These are phyloP conservation scores for Saccharomyces uvarum DNA, from an alignment of 1,139 yeast genomes.

Conservation along the genomic window DNA sequence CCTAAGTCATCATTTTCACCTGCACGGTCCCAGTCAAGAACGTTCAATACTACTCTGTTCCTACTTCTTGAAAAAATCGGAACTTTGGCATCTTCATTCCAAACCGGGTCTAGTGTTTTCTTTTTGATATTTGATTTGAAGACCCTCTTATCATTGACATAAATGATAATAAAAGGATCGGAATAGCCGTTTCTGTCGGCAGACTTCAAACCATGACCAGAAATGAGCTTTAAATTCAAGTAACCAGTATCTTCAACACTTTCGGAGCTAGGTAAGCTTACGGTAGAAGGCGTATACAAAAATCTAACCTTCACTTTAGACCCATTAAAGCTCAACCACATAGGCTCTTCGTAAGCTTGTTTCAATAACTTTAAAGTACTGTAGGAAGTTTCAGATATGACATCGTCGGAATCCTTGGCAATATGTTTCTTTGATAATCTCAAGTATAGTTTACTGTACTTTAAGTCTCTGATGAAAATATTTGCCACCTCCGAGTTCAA, in stretches of 20 bases:
- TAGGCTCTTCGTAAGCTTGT: conserved; percentile 42
- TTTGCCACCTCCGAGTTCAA: conserved; percentile 41
- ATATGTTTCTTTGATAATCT: conserved; percentile 48
- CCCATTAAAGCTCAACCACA: conserved; percentile 40
- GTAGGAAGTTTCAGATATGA: conserved; percentile 43
- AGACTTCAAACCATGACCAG: conserved; percentile 46
- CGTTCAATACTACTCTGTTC: conserved; percentile 41
- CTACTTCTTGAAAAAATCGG: conserved; percentile 59
- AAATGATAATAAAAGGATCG: conserved; percentile 55
- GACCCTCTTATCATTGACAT: conserved; percentile 47
- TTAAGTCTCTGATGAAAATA: conserved; percentile 61
- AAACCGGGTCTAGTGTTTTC: conserved; percentile 59
- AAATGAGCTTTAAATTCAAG: conserved; percentile 47
- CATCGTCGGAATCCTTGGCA: conserved; percentile 42
- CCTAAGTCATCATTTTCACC: conserved; percentile 61
- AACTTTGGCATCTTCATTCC: conserved; percentile 57
- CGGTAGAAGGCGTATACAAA: conserved; percentile 54
- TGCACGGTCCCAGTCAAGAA: conserved; percentile 72
- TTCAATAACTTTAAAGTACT: conserved; percentile 48
- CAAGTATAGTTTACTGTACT: conserved; percentile 48
- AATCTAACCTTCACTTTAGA: conserved; percentile 42
- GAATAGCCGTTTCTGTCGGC: conserved; percentile 70
- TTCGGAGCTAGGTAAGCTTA: conserved; percentile 49
- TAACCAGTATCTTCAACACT: conserved; percentile 62
- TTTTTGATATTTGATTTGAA: conserved; percentile 54